These are phyloP conservation scores for Chondrus crispus DNA, from an alignment of 23 red algal genomes.

Conservation along the genomic window DNA sequence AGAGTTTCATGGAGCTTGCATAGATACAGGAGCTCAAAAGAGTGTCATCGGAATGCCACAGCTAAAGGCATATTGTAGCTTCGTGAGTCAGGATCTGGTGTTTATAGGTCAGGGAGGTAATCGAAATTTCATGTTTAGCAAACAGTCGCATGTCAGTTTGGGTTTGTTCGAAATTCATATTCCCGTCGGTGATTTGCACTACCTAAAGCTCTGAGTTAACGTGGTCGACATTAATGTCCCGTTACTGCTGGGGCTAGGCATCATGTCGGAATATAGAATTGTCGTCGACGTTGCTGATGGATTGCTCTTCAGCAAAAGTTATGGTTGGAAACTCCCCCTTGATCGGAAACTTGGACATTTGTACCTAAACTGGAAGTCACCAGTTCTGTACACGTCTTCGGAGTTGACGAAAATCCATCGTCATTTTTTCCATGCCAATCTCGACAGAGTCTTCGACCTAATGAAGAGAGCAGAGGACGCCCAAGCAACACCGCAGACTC, in stretches of 20 bases:
- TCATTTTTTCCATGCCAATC: conserved; percentile 8
- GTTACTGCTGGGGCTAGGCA: neutral
- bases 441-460: neutral
- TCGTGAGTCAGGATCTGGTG: too few relatives aligned
- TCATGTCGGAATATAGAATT: neutral
- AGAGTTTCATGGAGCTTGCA: too few relatives aligned
- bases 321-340: neutral
- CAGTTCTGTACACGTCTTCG: neutral
- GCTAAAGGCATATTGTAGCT: too few relatives aligned
- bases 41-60: too few relatives aligned
- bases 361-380: neutral
- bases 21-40: too few relatives aligned
- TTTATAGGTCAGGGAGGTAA: too few relatives aligned
- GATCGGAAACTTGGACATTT: neutral
- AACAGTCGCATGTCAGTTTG: neutral
- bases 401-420: neutral
- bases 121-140: too few relatives aligned
- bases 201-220: neutral
- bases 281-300: neutral
- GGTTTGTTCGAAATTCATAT: neutral
- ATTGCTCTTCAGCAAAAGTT: neutral
- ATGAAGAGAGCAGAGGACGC: neutral
- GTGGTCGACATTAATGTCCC: neutral
- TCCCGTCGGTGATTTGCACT: neutral
- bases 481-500: neutral